Evolutionary conservation across 306 rosid species (phyloP).

Genomic region (Casuarina equisetifolia): DNA sequence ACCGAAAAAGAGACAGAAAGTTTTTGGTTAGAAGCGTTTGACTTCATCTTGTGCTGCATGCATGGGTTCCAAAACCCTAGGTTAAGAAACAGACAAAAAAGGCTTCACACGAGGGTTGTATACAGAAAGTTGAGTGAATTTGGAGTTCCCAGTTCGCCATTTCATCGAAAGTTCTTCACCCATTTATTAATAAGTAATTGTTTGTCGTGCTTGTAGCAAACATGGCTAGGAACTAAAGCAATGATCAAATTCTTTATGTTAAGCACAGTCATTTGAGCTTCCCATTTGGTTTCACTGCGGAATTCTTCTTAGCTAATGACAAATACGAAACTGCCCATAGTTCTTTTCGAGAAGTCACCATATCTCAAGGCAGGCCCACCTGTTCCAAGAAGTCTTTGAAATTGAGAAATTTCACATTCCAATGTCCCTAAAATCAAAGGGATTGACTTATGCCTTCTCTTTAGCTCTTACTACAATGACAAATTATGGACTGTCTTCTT

Average conservation of each 20-base stretch:
- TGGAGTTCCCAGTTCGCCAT: constrained; percentile 22
- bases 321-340: not conserved
- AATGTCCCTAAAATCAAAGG: constrained; percentile 28
- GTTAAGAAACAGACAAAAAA: constrained; percentile 34
- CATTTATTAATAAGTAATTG: constrained; percentile 9
- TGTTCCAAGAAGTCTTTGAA: constrained; percentile 14
- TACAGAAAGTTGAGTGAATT: constrained; percentile 17
- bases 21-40: constrained; percentile 29
- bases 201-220: constrained; percentile 11
- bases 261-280: not conserved
- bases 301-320: not conserved
- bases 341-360: constrained; percentile 13
- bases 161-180: constrained; percentile 25
- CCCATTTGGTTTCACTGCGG: not conserved
- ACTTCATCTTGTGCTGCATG: constrained; percentile 38
- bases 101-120: constrained; percentile 36
- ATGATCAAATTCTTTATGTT: not conserved
- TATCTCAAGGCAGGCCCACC: constrained; percentile 17
- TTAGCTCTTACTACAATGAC: not conserved
- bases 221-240: constrained; percentile 26
- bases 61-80: constrained; percentile 30
- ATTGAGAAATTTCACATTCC: constrained; percentile 21
- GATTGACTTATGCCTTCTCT: constrained; percentile 16
- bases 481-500: not conserved
- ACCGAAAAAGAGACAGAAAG: constrained; percentile 26